These are phyloP conservation scores for Penicillium sp. DNA, from an alignment of 2,329 filamentous ascomycete genomes.

Conservation along the genomic window DNA sequence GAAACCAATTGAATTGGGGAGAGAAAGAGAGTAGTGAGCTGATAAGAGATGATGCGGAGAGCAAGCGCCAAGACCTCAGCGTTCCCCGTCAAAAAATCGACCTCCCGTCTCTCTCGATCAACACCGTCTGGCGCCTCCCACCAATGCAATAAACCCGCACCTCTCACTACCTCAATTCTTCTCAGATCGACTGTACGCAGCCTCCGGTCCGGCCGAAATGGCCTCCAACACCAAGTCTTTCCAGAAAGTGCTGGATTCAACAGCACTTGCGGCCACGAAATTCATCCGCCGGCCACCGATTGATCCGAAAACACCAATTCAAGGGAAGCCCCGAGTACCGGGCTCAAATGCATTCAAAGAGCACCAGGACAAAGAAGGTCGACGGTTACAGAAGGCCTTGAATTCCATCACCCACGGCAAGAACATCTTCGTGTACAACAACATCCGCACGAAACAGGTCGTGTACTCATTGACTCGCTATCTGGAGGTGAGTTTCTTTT, in stretches of 20 bases:
- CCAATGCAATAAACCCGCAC: slow-evolving; percentile 22
- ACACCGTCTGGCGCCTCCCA: slow-evolving; percentile 11
- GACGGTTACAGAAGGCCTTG: slow-evolving; percentile 46
- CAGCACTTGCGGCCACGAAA: slow-evolving; percentile 40
- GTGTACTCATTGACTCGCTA: slow-evolving; percentile 60
- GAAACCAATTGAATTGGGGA: slow-evolving; percentile 12
- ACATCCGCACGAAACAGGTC: slow-evolving; percentile 62
- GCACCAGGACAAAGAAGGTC: slow-evolving; percentile 37
- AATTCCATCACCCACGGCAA: slow-evolving; percentile 52
- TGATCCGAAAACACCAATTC: slow-evolving; percentile 38
- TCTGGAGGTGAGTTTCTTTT: slow-evolving; percentile 49
- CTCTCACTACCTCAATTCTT: background rate
- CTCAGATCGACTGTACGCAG: slow-evolving; percentile 15
- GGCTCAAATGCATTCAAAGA: slow-evolving; percentile 45
- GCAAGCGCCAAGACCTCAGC: slow-evolving; percentile 26
- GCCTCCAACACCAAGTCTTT: slow-evolving; percentile 32
- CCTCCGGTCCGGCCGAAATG: slow-evolving; percentile 34
- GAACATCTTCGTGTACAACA: slow-evolving; percentile 62
- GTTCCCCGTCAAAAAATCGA: slow-evolving; percentile 38
- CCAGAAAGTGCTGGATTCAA: slow-evolving; percentile 41
- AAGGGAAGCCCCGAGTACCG: slow-evolving; percentile 41
- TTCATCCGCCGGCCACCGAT: slow-evolving; percentile 37
- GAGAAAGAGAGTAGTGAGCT: slow-evolving; percentile 1
- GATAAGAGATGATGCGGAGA: slow-evolving; percentile 30
- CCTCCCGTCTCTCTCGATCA: slow-evolving; percentile 21